These are phyloP conservation scores for Leccinum subspadiceum DNA, from an alignment of 1,284 basidiomycete genomes.

Conservation along the genomic window DNA sequence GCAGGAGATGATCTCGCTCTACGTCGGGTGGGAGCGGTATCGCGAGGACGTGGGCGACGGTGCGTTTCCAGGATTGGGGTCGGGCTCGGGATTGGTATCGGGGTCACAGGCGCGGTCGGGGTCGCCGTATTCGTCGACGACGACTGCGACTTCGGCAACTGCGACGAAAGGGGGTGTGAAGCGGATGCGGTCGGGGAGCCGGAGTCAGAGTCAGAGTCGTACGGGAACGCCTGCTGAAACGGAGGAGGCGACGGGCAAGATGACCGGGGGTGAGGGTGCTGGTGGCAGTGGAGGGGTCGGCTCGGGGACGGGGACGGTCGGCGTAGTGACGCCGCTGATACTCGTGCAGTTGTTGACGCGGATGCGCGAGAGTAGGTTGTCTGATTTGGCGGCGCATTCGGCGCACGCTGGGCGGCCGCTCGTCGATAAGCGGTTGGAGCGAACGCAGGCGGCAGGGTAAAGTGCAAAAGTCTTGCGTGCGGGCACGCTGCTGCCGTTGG, in stretches of 20 bases:
- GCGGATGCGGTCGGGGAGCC: conserved; percentile 20
- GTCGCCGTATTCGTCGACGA: conserved; percentile 21
- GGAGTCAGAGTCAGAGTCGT: conserved; percentile 26
- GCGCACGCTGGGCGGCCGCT: conserved; percentile 35
- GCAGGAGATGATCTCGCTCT: conserved; percentile 89
- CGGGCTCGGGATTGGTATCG: background rate
- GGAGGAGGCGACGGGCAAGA: conserved; percentile 13
- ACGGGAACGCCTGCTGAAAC: conserved; percentile 20
- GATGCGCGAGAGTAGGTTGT: conserved; percentile 69
- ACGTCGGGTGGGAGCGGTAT: conserved; percentile 84
- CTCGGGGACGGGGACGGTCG: background rate
- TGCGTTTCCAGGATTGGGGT: conserved; percentile 12
- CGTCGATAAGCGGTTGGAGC: conserved; percentile 68
- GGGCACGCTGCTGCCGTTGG: too few relatives aligned
- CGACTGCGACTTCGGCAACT: background rate
- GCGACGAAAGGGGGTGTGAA: conserved; percentile 16
- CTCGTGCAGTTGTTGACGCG: conserved; percentile 53
- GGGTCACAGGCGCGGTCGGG: conserved; percentile 6
- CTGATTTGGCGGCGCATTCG: conserved; percentile 55
- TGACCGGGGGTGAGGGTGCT: conserved; percentile 2
- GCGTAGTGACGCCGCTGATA: conserved; percentile 50
- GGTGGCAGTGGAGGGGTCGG: background rate
- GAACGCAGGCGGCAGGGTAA: conserved; percentile 59
- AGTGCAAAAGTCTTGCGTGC: background rate
- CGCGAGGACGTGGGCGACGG: conserved; percentile 51